phyloP scores from a whole-genome alignment of 1,139 yeast genomes.

The Yamadazyma membranifaciens region DNA sequence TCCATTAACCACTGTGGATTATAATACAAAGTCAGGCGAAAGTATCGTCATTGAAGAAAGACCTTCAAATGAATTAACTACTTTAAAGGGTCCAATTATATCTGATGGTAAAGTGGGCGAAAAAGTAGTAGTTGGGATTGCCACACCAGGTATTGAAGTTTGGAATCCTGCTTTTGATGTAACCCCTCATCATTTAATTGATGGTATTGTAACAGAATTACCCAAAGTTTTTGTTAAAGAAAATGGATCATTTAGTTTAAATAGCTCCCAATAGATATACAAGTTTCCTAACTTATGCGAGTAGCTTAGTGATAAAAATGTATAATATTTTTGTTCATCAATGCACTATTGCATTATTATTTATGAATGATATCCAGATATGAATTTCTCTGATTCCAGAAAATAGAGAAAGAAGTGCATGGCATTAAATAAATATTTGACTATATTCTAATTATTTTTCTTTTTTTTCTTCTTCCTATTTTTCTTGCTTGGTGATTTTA shows the following conservation, averaged over 20 bases:
- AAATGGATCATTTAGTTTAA: constrained; percentile 34
- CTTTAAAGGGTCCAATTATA: constrained; percentile 63
- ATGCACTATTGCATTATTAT: too few species aligned
- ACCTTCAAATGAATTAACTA: constrained; percentile 74
- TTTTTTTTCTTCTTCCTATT: constrained; percentile 8
- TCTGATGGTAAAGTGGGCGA: constrained; percentile 40
- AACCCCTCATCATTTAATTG: constrained; percentile 79
- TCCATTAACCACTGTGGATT: constrained; percentile 87
- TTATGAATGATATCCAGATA: too few species aligned
- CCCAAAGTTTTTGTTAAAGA: constrained; percentile 52
- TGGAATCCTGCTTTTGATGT: constrained; percentile 99
- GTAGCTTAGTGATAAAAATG: too few species aligned
- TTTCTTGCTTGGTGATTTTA: constrained; percentile 5
- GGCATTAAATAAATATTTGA: not conserved
- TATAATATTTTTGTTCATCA: too few species aligned
- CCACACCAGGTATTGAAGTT: constrained; percentile 80
- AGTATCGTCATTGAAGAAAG: constrained; percentile 85
- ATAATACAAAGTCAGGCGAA: constrained; percentile 62
- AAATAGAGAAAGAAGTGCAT: too few species aligned
- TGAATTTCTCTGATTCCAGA: too few species aligned
- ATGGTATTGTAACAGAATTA: constrained; percentile 83
- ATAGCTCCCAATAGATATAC: constrained; percentile 14
- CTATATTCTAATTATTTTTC: constrained; percentile 7
- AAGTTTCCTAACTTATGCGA: constrained; percentile 2
- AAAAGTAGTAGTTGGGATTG: constrained; percentile 64